phyloP scores from a whole-genome alignment of 2,329 filamentous ascomycete species.

The Ophiocordyceps camponoti-floridani region DNA sequence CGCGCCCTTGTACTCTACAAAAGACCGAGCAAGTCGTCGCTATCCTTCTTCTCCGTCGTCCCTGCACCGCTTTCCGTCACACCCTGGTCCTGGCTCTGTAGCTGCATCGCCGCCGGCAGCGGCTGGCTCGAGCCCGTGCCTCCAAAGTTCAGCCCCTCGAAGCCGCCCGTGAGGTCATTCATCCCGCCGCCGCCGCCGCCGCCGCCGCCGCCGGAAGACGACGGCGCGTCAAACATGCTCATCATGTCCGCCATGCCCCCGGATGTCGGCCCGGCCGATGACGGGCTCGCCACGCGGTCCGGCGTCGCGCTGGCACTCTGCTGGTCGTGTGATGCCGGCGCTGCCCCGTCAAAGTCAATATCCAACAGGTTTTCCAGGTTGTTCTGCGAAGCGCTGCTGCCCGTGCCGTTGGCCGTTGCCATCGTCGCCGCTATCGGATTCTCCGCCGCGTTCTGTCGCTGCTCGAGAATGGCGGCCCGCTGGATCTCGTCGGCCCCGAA shows the following conservation, averaged over 20 bases:
- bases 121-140: conserved; percentile 33
- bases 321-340: conserved; percentile 66
- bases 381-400: conserved; percentile 37
- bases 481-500: conserved; percentile 62
- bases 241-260: conserved; percentile 52
- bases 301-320: conserved; percentile 40
- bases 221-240: conserved; percentile 77
- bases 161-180: conserved; percentile 64
- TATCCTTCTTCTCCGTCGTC: conserved; percentile 30
- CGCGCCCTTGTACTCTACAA: conserved; percentile 12
- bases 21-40: conserved; percentile 38
- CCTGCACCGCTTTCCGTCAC: conserved; percentile 9
- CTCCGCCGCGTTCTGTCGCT: conserved; percentile 35
- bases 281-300: conserved; percentile 30
- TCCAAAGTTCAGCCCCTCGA: conserved; percentile 59
- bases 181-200: conserved; percentile 34
- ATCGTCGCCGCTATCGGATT: conserved; percentile 27
- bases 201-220: conserved; percentile 44
- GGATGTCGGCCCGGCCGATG: conserved; percentile 2
- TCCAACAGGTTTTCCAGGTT: conserved; percentile 92
- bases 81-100: conserved; percentile 30
- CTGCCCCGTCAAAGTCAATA: conserved; percentile 87
- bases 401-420: conserved; percentile 54
- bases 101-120: conserved; percentile 57
- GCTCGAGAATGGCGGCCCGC: conserved; percentile 76